Base-by-base conservation (phyloP, 768 basidiomycete genomes). In the Candolleomyces eurysporus region DNA sequence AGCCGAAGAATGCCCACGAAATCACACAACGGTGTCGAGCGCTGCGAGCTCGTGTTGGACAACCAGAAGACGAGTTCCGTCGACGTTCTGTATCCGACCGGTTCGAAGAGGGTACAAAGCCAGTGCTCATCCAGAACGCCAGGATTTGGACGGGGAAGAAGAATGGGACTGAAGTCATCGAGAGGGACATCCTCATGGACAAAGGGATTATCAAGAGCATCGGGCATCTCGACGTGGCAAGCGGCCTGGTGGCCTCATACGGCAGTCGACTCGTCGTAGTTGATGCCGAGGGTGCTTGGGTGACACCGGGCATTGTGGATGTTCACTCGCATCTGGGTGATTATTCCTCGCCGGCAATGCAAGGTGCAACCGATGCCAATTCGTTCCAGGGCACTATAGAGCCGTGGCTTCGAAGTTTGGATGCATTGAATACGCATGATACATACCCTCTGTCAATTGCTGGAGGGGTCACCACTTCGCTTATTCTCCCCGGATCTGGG, bases 101-200 rank as follows among this genome's bases (percentile, higher is more conserved):
- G 4, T 91, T 84, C 65, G 85, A 78, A 9, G 75, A 75, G 2
- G 89, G 86, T 3, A 90, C 91, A 3, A 78, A 77, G 54, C 78
- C 91, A 1, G 78, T 84, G 5, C 76, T 90, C 53, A 81, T 95
- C 58, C 82, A 78, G 70, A 90, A 93, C 64, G 93, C 87, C 26
- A 91, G 79, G 31, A 82, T 96, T 63, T 96, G 94, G 94, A 95
- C 92, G 1, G 92, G 92, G 8, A 70, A 73, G 22, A 69, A 84
- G 30, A 85, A 89, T 48, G 92, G 92, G 0, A 84, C 84, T 1
- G 78, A 89, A 61, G 79, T 93, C 30, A 57, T 91, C 43, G 71
- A 73, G 5, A 89, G 84, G 1, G 89, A 90, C 62, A 74, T 96
- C 10, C 76, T 91, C 2, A 68, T 97, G 43, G 85, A 91, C 64